These are phyloP conservation scores for Harringtonia aguacate DNA, from an alignment of 2,329 filamentous ascomycete genomes.

Conservation along the genomic window DNA sequence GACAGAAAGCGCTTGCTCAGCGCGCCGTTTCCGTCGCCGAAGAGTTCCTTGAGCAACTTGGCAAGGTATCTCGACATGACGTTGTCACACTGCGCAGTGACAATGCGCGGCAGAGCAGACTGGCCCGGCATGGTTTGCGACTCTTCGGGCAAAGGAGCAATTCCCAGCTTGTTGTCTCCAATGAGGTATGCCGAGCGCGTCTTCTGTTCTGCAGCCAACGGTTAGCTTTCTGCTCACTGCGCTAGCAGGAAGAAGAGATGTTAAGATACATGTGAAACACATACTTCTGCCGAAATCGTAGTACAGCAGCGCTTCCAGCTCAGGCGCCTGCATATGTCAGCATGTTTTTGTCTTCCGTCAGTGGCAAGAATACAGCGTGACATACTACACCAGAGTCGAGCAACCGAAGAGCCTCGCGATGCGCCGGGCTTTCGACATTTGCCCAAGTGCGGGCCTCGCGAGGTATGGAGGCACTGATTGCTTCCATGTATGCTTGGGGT, in stretches of 20 bases:
- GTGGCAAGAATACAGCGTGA: background rate
- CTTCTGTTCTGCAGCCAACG: slow-evolving; percentile 8
- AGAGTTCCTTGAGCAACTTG: slow-evolving; percentile 4
- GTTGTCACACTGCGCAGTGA: slow-evolving; percentile 12
- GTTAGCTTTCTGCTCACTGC: too few species aligned
- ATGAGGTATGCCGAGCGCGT: slow-evolving; percentile 3
- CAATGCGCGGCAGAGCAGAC: slow-evolving; percentile 9
- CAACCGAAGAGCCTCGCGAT: slow-evolving; percentile 10
- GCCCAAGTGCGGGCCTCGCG: slow-evolving; percentile 2
- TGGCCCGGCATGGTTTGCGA: background rate
- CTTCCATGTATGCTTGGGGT: background rate
- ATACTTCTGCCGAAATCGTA: slow-evolving; percentile 12
- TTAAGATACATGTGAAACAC: background rate
- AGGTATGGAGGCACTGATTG: slow-evolving; percentile 1
- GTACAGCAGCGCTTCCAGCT: slow-evolving; percentile 6
- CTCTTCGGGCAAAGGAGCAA: slow-evolving; percentile 4
- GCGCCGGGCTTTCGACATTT: slow-evolving; percentile 1
- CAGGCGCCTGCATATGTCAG: slow-evolving; percentile 6
- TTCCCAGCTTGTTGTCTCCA: slow-evolving; percentile 1
- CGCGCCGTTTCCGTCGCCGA: slow-evolving; percentile 1
- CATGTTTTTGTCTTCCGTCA: background rate
- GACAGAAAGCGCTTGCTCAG: slow-evolving; percentile 6
- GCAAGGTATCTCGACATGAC: slow-evolving; percentile 6
- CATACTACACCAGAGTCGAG: slow-evolving; percentile 3
- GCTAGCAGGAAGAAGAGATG: too few species aligned